Evolutionary conservation across 73 alveolate genomes (phyloP).

Genomic region (Breviolum minutum): DNA sequence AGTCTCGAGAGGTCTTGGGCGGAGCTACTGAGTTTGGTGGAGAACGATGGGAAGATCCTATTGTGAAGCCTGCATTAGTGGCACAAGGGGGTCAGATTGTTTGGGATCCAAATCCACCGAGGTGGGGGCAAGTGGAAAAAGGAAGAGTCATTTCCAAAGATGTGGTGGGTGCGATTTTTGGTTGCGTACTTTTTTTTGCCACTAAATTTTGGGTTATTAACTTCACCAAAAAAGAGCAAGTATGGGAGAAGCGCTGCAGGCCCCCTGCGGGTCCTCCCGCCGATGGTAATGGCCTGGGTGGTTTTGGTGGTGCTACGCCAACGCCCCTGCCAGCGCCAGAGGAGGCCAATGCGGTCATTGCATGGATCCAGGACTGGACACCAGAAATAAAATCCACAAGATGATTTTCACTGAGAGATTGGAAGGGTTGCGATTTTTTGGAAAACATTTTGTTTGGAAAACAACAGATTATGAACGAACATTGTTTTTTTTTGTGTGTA

Average conservation of each 20-base stretch:
- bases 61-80: constrained; percentile 50
- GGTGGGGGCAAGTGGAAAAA: not conserved
- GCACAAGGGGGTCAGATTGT: constrained; percentile 31
- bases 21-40: constrained; percentile 50
- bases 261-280: constrained; percentile 24
- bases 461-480: no score
- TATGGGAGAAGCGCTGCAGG: not conserved
- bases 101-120: constrained; percentile 67
- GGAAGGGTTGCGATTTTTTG: not conserved
- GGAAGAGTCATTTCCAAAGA: not conserved
- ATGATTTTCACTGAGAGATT: not conserved
- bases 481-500: no score
- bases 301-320: constrained; percentile 80
- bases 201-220: no score
- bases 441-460: no score
- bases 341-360: constrained; percentile 31
- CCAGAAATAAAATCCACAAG: not conserved
- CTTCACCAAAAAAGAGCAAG: not conserved
- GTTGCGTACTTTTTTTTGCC: no score
- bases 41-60: constrained; percentile 68
- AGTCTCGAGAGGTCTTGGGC: constrained; percentile 1
- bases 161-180: no score
- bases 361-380: constrained; percentile 36
- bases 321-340: constrained; percentile 47
- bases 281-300: constrained; percentile 32